Base-by-base conservation (phyloP, 1,284 basidiomycete species). In the Cutaneotrichosporon sp. region DNA sequence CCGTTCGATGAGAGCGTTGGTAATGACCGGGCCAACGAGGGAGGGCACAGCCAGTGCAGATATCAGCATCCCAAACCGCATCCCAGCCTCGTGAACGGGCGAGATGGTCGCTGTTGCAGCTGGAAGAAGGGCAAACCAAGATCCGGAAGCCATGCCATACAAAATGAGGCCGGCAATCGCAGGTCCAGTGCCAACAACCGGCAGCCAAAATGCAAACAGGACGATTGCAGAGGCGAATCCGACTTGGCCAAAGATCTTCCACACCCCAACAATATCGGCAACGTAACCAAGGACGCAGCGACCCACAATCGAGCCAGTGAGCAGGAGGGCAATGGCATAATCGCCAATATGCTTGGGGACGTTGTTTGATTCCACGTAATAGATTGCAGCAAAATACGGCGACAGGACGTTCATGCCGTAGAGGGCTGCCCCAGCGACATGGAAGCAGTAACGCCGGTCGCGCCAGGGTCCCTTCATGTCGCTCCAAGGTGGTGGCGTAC, bases 11-110 rank as follows among this genome's bases (percentile, higher is more conserved):
- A 69, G 52, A 10, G 59, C 65, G 58, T 50, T 18, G 14, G 46
- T 50, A 39, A 69, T 65, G n/a, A 67, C 66, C 7, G 73, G 73
- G 1, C 73, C 71, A 12, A 65, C 57, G 20, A 73, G 58, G 8
- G 63, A 53, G 2, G 67, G 63, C 4, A 73, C 41, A 1, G 64
- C 58, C 8, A 65, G 59, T 15, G 64, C 33, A 2, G 59, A 58
- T 62, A 68, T 68, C 46, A 72, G 50, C 67, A 75, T 68, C 17
- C 73, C 72, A 33, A 75, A 56, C 14, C 73, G 49, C 61, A 70
- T 67, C 1, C 73, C 73, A 18, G 68, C 66, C 52, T 75, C 73
- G 44, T 64, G 61, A 2, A 67, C 63, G 0, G 73, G 72, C n/a
- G 61, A 66, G 48, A 73, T 67, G 4, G 66, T 52, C 0, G 66